Percentiles rank a stretch among this genome's conserved stretches.
phyloP scores from a whole-genome alignment of 768 basidiomycete species.

The Mycena alexandri region DNA sequence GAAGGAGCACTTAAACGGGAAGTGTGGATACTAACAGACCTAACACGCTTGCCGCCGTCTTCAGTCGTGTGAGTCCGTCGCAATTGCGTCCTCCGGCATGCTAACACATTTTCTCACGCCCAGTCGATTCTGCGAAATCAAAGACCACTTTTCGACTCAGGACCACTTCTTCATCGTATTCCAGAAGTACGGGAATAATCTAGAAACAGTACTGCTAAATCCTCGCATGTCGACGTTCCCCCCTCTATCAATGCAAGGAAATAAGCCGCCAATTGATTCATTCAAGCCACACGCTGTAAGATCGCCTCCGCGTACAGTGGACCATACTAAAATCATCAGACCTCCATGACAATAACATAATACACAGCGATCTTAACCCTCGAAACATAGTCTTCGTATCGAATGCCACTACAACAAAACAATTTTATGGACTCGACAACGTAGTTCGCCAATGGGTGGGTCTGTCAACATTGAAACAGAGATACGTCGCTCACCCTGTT shows the following conservation, averaged over 20 bases:
- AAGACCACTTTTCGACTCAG: not conserved
- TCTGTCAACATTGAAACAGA: no score
- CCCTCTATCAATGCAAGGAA: not conserved
- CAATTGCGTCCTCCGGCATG: no score
- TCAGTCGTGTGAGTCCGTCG: not conserved
- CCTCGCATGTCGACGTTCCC: not conserved
- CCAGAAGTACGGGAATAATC: not conserved
- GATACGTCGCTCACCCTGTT: not conserved
- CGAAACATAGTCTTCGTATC: not conserved
- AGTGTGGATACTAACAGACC: not conserved
- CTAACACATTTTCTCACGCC: no score
- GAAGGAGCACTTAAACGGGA: not conserved
- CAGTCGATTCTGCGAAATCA: not conserved
- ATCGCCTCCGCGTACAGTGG: not conserved
- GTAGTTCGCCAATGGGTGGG: not conserved
- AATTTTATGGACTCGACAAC: not conserved
- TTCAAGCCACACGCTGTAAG: slow-evolving; percentile 6
- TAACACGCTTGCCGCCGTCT: not conserved
- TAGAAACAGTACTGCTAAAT: not conserved
- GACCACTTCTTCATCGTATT: not conserved
- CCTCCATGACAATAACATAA: slow-evolving; percentile 1
- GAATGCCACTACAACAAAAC: not conserved
- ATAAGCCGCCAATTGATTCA: not conserved
- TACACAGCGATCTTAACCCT: not conserved
- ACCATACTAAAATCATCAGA: not conserved